A percentile compares a stretch with the other conserved stretches of the same genome.
These are phyloP conservation scores for Pyronema omphalodes DNA, from an alignment of 495 filamentous ascomycete species.

Conservation along the genomic window DNA sequence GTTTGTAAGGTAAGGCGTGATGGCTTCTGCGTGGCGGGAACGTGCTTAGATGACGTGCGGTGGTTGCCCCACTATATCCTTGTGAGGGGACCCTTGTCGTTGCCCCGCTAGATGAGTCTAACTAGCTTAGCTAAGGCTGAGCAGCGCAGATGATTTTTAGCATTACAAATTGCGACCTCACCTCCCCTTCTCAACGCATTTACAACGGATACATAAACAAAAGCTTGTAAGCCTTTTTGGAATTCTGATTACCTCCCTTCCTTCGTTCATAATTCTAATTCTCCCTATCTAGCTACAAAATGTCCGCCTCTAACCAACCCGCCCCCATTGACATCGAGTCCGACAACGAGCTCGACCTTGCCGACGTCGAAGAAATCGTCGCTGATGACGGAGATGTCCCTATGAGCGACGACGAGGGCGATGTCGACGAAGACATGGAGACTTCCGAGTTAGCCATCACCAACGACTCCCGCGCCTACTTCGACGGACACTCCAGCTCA, in stretches of 20 bases:
- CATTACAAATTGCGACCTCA: no score
- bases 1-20: no score
- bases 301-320: conserved; percentile 6
- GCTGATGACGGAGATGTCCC: conserved; percentile 46
- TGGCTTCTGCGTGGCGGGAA: no score
- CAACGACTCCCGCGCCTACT: conserved; percentile 84
- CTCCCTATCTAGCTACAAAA: neutral
- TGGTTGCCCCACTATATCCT: no score
- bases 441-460: conserved; percentile 56
- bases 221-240: neutral
- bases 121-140: no score
- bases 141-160: no score
- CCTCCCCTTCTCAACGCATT: no score
- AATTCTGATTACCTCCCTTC: neutral
- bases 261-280: neutral
- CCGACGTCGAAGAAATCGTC: conserved; percentile 53
- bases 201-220: no score
- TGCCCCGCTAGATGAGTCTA: no score
- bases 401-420: conserved; percentile 34
- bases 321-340: conserved; percentile 25
- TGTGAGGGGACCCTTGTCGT: no score
- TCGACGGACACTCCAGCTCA: conserved; percentile 56
- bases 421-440: conserved; percentile 38
- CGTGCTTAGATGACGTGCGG: no score
- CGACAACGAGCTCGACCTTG: conserved; percentile 40